These are phyloP conservation scores for Fusarium pilosicola DNA, from an alignment of 2,329 filamentous ascomycete species.

Conservation along the genomic window DNA sequence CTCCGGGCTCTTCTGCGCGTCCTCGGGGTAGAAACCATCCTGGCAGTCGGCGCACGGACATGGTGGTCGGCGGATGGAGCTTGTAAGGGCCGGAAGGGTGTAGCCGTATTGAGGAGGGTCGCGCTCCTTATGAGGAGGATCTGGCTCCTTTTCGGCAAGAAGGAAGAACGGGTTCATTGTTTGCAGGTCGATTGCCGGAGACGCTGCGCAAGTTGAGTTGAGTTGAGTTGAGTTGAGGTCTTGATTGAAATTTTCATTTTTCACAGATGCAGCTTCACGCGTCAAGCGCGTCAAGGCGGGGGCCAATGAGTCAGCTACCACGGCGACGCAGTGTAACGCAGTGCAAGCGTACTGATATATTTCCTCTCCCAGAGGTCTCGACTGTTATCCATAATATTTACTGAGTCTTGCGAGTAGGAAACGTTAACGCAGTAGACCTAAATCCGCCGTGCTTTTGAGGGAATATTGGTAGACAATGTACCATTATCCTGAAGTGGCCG, in stretches of 20 bases:
- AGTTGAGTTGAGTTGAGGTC: not conserved
- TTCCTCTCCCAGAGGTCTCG: rapidly evolving
- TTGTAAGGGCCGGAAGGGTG: too few species aligned
- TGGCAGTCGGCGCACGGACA: rapidly evolving
- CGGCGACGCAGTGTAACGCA: not conserved
- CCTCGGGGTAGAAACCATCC: not conserved
- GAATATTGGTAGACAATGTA: too few species aligned
- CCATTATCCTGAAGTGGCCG: too few species aligned
- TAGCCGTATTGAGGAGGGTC: too few species aligned
- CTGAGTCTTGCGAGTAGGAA: rapidly evolving
- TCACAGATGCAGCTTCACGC: rapidly evolving
- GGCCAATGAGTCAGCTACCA: not conserved
- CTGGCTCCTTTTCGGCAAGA: not conserved
- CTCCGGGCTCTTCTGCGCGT: too few species aligned
- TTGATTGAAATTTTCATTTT: not conserved
- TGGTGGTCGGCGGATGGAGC: not conserved
- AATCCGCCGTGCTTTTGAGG: too few species aligned
- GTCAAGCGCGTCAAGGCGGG: not conserved
- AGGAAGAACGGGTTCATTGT: not conserved
- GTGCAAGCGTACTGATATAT: not conserved
- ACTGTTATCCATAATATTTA: too few species aligned
- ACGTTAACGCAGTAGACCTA: too few species aligned
- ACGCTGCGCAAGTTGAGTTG: not conserved
- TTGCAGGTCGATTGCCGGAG: not conserved
- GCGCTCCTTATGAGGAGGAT: too few species aligned